Conservation (phyloP, 305 asterid species). For the Fraxinus velutina region DNA sequence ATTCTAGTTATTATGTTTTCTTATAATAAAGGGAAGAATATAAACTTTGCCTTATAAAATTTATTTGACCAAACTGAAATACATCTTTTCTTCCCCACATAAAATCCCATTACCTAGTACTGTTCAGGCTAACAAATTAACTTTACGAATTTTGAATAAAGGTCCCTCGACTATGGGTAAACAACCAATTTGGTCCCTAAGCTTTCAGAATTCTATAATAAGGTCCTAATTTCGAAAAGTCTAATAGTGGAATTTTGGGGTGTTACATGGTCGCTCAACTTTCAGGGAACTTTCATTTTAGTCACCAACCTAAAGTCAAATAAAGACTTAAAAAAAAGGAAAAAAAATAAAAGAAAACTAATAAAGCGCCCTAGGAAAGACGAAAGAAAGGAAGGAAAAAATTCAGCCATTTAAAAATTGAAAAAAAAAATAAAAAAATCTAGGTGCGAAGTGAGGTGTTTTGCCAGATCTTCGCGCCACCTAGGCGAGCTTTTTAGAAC, state of each 20-base stretch:
- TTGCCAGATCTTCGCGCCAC: too few species aligned
- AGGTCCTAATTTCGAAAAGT: background rate
- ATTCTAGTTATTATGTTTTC: background rate
- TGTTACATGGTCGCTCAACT: background rate
- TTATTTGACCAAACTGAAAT: background rate
- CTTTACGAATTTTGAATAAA: background rate
- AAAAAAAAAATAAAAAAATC: too few species aligned
- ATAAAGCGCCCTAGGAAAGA: background rate
- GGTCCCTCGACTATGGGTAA: background rate
- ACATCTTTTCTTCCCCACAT: background rate
- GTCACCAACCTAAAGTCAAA: background rate
- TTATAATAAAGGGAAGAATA: background rate
- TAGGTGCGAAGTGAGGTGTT: too few species aligned
- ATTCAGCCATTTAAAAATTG: background rate
- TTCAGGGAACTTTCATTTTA: background rate
- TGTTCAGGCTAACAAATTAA: background rate
- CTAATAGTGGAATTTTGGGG: background rate
- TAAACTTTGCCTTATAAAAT: background rate
- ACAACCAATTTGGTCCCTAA: background rate
- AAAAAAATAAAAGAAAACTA: background rate
- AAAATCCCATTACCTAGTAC: background rate
- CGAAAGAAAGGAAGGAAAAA: background rate
- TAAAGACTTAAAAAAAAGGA: background rate
- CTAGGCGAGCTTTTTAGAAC: too few species aligned
- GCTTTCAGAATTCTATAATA: background rate